Evolutionary conservation across 192 early-diverging fungal species (phyloP).

Genomic region (Anaeromyces robustus): DNA sequence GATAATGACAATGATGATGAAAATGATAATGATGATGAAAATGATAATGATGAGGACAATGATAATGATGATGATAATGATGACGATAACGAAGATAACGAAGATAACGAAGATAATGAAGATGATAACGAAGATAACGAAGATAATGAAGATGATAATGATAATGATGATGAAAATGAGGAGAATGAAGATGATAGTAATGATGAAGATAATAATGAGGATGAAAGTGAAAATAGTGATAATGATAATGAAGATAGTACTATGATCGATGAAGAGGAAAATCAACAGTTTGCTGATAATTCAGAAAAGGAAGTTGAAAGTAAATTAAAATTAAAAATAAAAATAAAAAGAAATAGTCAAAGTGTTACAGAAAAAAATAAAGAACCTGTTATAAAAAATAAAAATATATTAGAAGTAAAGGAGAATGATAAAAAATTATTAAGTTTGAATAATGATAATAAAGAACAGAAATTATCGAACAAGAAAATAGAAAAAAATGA

Average conservation of each 20-base stretch:
- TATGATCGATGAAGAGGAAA: slow-evolving; percentile 9
- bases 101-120: slow-evolving; percentile 7
- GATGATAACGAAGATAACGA: slow-evolving; percentile 12
- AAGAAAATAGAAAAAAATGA: no score
- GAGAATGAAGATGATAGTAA: slow-evolving; percentile 10
- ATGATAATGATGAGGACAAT: slow-evolving; percentile 13
- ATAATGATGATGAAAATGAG: slow-evolving; percentile 1
- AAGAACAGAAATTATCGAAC: no score
- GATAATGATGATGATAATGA: slow-evolving; percentile 11
- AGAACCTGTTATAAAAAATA: background rate
- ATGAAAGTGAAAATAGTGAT: slow-evolving; percentile 8
- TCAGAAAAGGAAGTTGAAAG: slow-evolving; percentile 8
- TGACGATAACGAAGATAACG: background rate
- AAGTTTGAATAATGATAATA: no score
- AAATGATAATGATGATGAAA: slow-evolving; percentile 1
- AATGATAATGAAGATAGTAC: slow-evolving; percentile 8
- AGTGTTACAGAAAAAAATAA: background rate
- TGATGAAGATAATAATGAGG: slow-evolving; percentile 2
- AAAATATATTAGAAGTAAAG: background rate
- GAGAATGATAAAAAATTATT: background rate
- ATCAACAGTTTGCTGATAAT: slow-evolving; percentile 15
- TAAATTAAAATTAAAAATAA: background rate
- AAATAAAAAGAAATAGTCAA: background rate
- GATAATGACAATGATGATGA: background rate
- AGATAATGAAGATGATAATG: slow-evolving; percentile 12